phyloP scores from a whole-genome alignment of 2,329 filamentous ascomycete genomes.

The Ambrosiella beaveri region DNA sequence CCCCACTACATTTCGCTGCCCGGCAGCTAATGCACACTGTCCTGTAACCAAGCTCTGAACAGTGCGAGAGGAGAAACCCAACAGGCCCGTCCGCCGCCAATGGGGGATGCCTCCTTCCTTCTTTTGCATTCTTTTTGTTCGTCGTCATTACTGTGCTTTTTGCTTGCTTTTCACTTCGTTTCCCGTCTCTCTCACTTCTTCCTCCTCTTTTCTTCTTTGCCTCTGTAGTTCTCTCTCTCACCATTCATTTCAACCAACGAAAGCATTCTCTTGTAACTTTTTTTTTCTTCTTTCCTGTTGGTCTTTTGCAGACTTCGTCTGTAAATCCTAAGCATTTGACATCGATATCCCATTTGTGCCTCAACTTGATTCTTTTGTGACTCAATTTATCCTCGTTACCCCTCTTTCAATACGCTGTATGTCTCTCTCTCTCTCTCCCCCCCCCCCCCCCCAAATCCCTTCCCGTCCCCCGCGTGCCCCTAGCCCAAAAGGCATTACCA shows the following conservation, averaged over 20 bases:
- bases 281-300: too few relatives aligned
- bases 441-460: not conserved
- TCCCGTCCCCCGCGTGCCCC: not conserved
- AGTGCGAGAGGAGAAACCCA: not conserved
- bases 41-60: not conserved
- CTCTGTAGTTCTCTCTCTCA: constrained; percentile 7
- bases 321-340: constrained; percentile 3
- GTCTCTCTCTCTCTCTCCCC: not conserved
- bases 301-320: not conserved
- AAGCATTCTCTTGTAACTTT: too few relatives aligned
- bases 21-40: constrained; percentile 1
- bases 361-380: constrained; percentile 3
- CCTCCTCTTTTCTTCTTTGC: constrained; percentile 14
- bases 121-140: constrained; percentile 7
- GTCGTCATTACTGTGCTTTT: constrained; percentile 14
- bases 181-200: constrained; percentile 13
- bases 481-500: constrained; percentile 1
- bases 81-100: not conserved
- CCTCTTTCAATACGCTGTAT: constrained; percentile 5
- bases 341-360: constrained; percentile 8
- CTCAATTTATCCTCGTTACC: not conserved
- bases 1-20: not conserved
- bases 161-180: constrained; percentile 16
- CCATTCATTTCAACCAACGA: too few relatives aligned
- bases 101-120: constrained; percentile 7